Evolutionary conservation across 2,329 filamentous ascomycete species (phyloP), one percentile per base, ranked within the genome.

Genomic region (Cryphonectria parasitica): DNA sequence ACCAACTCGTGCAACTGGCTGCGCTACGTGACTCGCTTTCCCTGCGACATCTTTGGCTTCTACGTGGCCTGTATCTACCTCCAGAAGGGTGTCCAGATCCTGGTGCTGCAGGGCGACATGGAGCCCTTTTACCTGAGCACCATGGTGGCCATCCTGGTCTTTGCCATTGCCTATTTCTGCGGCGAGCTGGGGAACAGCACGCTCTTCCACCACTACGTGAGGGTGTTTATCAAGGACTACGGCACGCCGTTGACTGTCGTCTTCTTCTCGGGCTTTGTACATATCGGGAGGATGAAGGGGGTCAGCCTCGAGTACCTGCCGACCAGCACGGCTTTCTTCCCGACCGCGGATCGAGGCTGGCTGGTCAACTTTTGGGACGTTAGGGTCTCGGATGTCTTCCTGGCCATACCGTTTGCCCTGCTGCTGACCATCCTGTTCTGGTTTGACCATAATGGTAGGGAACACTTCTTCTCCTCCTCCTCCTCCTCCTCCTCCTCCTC

Each of bases 61-160:
- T 97, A 97, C 78, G 94, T 97, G 64, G 94, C 94, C 69, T 94
- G 92, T 78, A 95, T 97, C 80, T 97, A 97, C 78, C 85, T 97
- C 28, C 93, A 97, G 77, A 97, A 97, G 81, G 94, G 94, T 22
- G 91, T 97, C 73, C 93, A 97, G 80, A 92, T 97, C 19, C 86
- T 97, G 28, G 91, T 90, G 60, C 87, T 91, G 17, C 91, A 97
- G 76, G 94, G 92, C 80, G 77, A 84, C 79, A 80, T 84, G 74
- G 86, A 84, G 64, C 87, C 91, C 78, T 83, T 96, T 83, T 97
- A 97, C 77, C 87, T 97, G 36, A 94, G 92, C 63, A 88, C 97
- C 75, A 87, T 90, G 75, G 88, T 94, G 1, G 87, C 92, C 10
- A 83, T 97, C 52, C 87, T 97, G 25, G 92, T 97, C 72, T 90